Evolutionary conservation across 192 early-diverging fungal species (phyloP), one percentile per base, ranked within the genome.

Genomic region (Gryganskiella cystojenkinii): DNA sequence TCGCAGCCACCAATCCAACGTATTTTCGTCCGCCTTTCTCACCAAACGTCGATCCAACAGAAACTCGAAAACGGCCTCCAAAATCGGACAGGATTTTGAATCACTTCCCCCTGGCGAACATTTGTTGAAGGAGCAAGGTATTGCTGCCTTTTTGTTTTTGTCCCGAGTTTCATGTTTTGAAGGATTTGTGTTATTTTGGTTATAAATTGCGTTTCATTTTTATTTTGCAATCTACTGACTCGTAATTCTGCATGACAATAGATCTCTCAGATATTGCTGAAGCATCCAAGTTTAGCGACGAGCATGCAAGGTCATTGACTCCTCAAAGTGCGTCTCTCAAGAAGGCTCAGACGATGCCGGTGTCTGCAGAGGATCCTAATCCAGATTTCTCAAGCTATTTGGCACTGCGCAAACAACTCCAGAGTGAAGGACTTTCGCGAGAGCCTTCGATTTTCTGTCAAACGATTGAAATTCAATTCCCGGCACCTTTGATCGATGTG

Each of bases 361-460:
- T 64, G n/a, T 31, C 22, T 1, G 56, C 58, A 17, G 74, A 78
- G 1, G 55, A 51, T 0, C 9, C 17, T 19, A 27, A 20, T 14
- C 10, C 42, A 1, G 65, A 64, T n/a, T 50, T 69, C 15, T 30
- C 60, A 13, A 43, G 44, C 0, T 65, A 73, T 30, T 17, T 65
- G 10, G 51, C 37, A 7, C 66, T 60, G 1, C 49, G 74, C 27
- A 68, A 78, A 42, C 74, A 78, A 13, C 27, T 78, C 24, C 68
- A 60, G 14, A 49, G 33, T 2, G 74, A 78, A 14, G 74, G 74
- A 31, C 30, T 53, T 11, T 40, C 46, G 47, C 60, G 74, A 0
- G 74, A 78, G 28, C 74, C 74, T 4, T 78, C 74, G 17, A 31
- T 78, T 15, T 64, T 69, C 50, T 78, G 61, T 19, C 65, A 78